These are phyloP conservation scores for Xylaria venustula DNA, from an alignment of 495 filamentous ascomycete genomes.

Conservation along the genomic window DNA sequence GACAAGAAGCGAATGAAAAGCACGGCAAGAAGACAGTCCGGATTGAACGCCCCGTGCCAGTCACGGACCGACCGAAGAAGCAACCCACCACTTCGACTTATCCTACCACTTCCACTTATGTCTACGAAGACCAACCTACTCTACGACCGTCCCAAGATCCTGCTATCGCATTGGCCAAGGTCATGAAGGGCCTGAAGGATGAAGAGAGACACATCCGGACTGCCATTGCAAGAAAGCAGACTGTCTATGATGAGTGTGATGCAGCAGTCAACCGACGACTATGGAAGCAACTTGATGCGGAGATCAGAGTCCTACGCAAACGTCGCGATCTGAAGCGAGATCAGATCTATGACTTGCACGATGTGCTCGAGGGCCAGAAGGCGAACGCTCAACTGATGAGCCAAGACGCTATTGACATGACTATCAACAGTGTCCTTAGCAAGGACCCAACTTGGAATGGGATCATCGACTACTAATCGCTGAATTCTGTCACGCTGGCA, in stretches of 20 bases:
- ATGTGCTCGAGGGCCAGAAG: slow-evolving; percentile 84
- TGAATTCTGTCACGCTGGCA: neutral
- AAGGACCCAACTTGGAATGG: slow-evolving; percentile 41
- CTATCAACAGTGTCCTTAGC: slow-evolving; percentile 45
- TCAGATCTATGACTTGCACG: slow-evolving; percentile 84
- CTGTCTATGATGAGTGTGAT: slow-evolving; percentile 65
- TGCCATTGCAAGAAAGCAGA: slow-evolving; percentile 57
- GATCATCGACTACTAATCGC: slow-evolving; percentile 26
- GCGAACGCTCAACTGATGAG: slow-evolving; percentile 62
- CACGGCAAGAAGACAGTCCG: slow-evolving; percentile 54
- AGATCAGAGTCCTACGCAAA: slow-evolving; percentile 62
- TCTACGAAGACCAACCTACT: slow-evolving; percentile 67
- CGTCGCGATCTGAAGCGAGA: slow-evolving; percentile 78
- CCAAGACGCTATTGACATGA: slow-evolving; percentile 65
- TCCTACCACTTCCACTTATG: slow-evolving; percentile 36
- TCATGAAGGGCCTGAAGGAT: slow-evolving; percentile 77
- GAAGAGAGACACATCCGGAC: slow-evolving; percentile 80
- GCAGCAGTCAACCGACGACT: slow-evolving; percentile 63
- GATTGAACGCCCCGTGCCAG: slow-evolving; percentile 67
- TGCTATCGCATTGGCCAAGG: slow-evolving; percentile 70
- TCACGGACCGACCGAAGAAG: slow-evolving; percentile 58
- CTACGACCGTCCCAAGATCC: slow-evolving; percentile 75
- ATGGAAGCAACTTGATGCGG: slow-evolving; percentile 61
- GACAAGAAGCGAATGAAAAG: slow-evolving; percentile 23
- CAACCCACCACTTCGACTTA: slow-evolving; percentile 32